Evolutionary conservation across 768 basidiomycete species (phyloP).

Genomic region (Xanthoconium purpureum): DNA sequence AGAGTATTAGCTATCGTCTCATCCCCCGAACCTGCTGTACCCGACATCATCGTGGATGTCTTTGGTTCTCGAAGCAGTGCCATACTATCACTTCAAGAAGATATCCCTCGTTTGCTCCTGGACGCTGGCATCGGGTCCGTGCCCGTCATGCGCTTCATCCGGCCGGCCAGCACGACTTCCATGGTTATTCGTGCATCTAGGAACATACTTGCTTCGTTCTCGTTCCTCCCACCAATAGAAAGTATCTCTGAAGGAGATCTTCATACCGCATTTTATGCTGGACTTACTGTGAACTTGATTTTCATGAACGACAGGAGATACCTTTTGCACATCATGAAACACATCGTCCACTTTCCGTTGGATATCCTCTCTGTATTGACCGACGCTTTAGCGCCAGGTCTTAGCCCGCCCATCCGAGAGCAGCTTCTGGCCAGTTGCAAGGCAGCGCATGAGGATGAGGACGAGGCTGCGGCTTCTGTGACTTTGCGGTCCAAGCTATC

Average conservation of each 20-base stretch:
- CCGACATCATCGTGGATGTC: constrained; percentile 48
- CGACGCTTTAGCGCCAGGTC: constrained; percentile 35
- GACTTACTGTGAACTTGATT: constrained; percentile 39
- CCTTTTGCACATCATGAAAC: constrained; percentile 32
- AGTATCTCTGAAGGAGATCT: constrained; percentile 32
- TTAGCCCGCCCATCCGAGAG: constrained; percentile 22
- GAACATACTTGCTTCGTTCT: constrained; percentile 38
- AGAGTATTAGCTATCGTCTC: constrained; percentile 53
- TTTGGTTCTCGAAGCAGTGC: constrained; percentile 38
- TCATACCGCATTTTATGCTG: constrained; percentile 35
- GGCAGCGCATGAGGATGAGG: constrained; percentile 32
- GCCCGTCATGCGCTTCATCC: constrained; percentile 20
- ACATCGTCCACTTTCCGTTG: constrained; percentile 37
- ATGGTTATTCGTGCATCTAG: constrained; percentile 42
- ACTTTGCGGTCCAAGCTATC: constrained; percentile 25
- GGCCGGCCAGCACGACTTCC: constrained; percentile 30
- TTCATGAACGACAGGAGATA: constrained; percentile 34
- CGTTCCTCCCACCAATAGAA: constrained; percentile 17
- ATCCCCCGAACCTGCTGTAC: constrained; percentile 32
- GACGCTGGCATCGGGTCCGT: constrained; percentile 25
- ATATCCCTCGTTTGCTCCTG: constrained; percentile 33
- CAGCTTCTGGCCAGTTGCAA: constrained; percentile 33
- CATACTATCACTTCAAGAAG: constrained; percentile 35
- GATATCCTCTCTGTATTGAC: constrained; percentile 43
- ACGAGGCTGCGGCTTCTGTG: constrained; percentile 24